phyloP scores from a whole-genome alignment of 495 filamentous ascomycete species.

The Filosporella fistucella region DNA sequence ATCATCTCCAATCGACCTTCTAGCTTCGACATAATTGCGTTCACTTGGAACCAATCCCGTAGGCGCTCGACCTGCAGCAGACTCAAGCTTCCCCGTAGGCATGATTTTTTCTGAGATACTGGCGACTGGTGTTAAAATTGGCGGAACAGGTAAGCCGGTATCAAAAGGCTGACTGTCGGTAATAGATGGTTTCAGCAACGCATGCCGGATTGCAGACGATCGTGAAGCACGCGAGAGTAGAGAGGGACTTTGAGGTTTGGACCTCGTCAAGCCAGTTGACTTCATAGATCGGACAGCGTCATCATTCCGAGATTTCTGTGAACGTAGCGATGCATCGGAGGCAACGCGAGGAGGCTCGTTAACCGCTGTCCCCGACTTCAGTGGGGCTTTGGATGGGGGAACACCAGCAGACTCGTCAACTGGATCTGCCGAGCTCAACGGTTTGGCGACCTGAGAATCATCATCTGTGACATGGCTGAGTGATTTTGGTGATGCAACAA shows the following conservation, averaged over 20 bases:
- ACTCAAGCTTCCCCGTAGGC: background rate
- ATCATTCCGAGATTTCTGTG: too few relatives aligned
- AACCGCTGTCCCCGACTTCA: too few relatives aligned
- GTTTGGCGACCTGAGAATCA: too few relatives aligned
- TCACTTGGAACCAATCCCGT: too few relatives aligned
- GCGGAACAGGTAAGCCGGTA: conserved; percentile 17
- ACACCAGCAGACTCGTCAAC: background rate
- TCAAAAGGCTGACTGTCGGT: conserved; percentile 7
- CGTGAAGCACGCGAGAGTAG: conserved; percentile 16
- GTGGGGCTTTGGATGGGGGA: background rate
- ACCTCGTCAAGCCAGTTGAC: background rate
- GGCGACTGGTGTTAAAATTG: conserved; percentile 10
- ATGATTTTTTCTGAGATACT: background rate
- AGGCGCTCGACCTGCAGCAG: too few relatives aligned
- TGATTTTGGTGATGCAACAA: background rate
- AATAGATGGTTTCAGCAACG: conserved; percentile 18
- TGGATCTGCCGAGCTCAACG: background rate
- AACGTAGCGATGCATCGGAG: too few relatives aligned
- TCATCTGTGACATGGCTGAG: too few relatives aligned
- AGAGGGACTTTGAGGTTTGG: conserved; percentile 5
- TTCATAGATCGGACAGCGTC: too few relatives aligned
- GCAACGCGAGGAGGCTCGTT: too few relatives aligned
- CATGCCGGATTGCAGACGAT: conserved; percentile 12
- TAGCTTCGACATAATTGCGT: too few relatives aligned
- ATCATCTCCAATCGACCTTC: too few relatives aligned